Evolutionary conservation across 2,329 filamentous ascomycete species (phyloP).

Genomic region (Bertia moriformis): DNA sequence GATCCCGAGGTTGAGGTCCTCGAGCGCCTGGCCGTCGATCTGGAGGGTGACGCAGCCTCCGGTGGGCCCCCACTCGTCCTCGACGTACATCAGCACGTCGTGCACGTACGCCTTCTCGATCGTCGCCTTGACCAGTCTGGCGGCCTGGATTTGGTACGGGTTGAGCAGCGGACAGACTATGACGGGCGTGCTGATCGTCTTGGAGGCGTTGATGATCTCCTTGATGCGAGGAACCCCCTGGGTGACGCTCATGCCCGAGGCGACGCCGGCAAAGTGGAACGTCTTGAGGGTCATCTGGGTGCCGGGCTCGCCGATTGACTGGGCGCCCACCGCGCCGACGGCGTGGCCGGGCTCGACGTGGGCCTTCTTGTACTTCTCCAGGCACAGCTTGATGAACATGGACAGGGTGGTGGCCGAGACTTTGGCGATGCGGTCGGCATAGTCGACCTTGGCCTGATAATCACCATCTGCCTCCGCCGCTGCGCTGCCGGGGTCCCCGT

Average conservation of each 20-base stretch:
- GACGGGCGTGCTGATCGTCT: constrained; percentile 82
- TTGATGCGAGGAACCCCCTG: constrained; percentile 99
- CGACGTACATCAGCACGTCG: constrained; percentile 67
- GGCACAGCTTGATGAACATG: constrained; percentile 66
- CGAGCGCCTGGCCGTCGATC: constrained; percentile 66
- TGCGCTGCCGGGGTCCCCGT: constrained; percentile 5
- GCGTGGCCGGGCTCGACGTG: constrained; percentile 90
- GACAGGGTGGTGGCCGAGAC: constrained; percentile 64
- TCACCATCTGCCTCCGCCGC: constrained; percentile 9
- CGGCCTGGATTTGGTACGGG: constrained; percentile 59
- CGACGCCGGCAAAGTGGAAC: constrained; percentile 99
- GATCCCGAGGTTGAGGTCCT: constrained; percentile 70
- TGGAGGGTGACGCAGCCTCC: constrained; percentile 66
- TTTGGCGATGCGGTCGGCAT: constrained; percentile 64
- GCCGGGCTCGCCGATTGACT: constrained; percentile 94
- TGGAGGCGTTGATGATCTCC: constrained; percentile 98
- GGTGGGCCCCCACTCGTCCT: constrained; percentile 71
- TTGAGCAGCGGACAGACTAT: constrained; percentile 78
- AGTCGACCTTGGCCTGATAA: constrained; percentile 17
- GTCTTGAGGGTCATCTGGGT: constrained; percentile 99
- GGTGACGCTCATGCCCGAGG: constrained; percentile 89
- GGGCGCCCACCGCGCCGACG: constrained; percentile 87
- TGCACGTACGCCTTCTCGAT: constrained; percentile 89
- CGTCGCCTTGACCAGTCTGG: constrained; percentile 79
- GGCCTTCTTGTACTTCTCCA: constrained; percentile 81